phyloP scores from a whole-genome alignment of 768 basidiomycete species.

The Hydnomerulius pinastri region DNA sequence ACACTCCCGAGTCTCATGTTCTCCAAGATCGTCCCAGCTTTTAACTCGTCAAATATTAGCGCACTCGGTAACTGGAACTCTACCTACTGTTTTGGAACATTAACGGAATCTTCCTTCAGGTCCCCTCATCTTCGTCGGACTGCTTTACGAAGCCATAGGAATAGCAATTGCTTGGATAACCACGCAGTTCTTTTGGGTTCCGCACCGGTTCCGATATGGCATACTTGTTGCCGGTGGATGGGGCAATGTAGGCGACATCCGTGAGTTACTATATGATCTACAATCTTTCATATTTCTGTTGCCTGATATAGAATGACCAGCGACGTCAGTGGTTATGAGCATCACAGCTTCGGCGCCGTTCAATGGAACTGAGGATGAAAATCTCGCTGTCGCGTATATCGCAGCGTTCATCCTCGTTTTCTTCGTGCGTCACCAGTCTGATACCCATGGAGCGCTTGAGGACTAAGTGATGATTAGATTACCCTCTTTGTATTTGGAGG shows the following conservation, averaged over 20 bases:
- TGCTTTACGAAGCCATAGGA: constrained; percentile 61
- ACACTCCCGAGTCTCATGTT: constrained; percentile 67
- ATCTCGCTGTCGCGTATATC: constrained; percentile 66
- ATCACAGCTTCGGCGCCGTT: constrained; percentile 65
- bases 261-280: constrained; percentile 40
- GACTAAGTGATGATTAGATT: constrained; percentile 37
- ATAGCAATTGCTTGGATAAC: constrained; percentile 53
- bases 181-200: constrained; percentile 72
- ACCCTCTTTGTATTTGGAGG: constrained; percentile 69
- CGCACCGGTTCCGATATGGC: constrained; percentile 73
- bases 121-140: constrained; percentile 60
- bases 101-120: constrained; percentile 38
- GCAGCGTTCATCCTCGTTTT: constrained; percentile 63
- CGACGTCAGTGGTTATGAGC: constrained; percentile 65
- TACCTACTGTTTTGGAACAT: neutral
- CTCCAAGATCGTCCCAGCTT: constrained; percentile 70
- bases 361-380: constrained; percentile 54
- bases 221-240: constrained; percentile 69
- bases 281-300: neutral
- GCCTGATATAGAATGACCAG: constrained; percentile 32
- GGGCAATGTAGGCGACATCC: constrained; percentile 71
- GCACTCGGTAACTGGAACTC: constrained; percentile 47
- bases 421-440: constrained; percentile 36
- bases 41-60: constrained; percentile 55
- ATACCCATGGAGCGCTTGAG: neutral